Evolutionary conservation across 331 rosid genomes (phyloP).

Genomic region (Malus hybrid): DNA sequence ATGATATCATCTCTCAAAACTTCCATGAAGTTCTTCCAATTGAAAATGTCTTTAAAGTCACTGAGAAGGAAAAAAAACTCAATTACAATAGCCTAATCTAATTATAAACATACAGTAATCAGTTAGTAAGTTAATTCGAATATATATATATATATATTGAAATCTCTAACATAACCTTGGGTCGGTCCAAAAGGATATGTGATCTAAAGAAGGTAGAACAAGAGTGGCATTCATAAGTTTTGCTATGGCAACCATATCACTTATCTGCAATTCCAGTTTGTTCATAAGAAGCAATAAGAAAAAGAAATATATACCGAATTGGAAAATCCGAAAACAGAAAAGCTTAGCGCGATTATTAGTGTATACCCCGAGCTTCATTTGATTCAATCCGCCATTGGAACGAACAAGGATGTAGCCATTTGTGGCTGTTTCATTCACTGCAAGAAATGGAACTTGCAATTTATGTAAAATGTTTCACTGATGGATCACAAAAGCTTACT

Average conservation of each 20-base stretch:
- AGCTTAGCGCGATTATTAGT: background rate
- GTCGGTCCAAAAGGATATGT: slow-evolving; percentile 59
- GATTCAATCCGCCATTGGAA: slow-evolving; percentile 75
- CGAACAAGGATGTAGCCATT: slow-evolving; percentile 50
- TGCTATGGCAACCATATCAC: slow-evolving; percentile 73
- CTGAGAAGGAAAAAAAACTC: slow-evolving; percentile 22
- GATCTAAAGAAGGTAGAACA: slow-evolving; percentile 63
- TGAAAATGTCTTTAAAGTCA: slow-evolving; percentile 50
- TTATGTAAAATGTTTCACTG: background rate
- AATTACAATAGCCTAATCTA: background rate
- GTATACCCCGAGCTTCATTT: slow-evolving; percentile 64
- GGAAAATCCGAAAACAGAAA: background rate
- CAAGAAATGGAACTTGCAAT: slow-evolving; percentile 8
- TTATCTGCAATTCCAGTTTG: slow-evolving; percentile 31
- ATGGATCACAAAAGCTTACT: background rate
- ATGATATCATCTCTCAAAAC: slow-evolving; percentile 42
- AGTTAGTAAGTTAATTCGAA: too few relatives aligned
- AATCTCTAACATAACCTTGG: slow-evolving; percentile 25
- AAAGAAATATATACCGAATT: background rate
- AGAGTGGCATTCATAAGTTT: slow-evolving; percentile 61
- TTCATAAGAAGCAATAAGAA: too few relatives aligned
- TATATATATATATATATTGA: too few relatives aligned
- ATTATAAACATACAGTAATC: too few relatives aligned
- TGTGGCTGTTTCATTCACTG: slow-evolving; percentile 29
- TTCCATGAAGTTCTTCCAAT: slow-evolving; percentile 53